phyloP scores from a whole-genome alignment of 768 basidiomycete species.

The Candolleomyces efflorescens region DNA sequence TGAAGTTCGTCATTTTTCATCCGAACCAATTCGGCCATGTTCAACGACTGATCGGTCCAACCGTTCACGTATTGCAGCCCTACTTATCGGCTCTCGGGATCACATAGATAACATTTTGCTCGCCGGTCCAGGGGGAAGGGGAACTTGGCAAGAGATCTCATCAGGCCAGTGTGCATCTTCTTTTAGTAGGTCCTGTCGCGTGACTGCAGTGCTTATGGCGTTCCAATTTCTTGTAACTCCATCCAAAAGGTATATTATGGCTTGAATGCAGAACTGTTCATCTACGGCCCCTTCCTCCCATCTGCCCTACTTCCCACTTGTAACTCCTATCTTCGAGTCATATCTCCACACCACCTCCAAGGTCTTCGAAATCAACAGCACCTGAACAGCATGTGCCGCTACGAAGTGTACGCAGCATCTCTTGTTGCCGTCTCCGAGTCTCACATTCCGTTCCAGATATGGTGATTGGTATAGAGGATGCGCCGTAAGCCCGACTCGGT shows the following conservation, averaged over 20 bases:
- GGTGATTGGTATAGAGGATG: constrained; percentile 44
- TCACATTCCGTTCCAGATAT: constrained; percentile 21
- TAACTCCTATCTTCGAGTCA: too few relatives aligned
- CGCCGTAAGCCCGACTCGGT: constrained; percentile 24
- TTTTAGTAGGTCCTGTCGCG: constrained; percentile 1
- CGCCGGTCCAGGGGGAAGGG: constrained; percentile 3
- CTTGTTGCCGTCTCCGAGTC: constrained; percentile 7
- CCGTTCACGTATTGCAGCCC: neutral
- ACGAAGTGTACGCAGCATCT: constrained; percentile 45
- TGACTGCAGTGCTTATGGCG: constrained; percentile 8
- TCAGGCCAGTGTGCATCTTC: neutral
- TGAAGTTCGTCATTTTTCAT: neutral
- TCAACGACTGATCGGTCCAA: neutral
- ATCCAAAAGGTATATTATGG: constrained; percentile 18
- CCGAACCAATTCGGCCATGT: neutral
- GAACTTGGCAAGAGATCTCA: too few relatives aligned
- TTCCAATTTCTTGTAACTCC: constrained; percentile 5
- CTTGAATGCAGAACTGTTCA: constrained; percentile 8
- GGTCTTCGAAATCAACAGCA: too few relatives aligned
- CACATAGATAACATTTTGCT: constrained; percentile 6
- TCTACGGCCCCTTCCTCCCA: constrained; percentile 10
- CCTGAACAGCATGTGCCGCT: constrained; percentile 42
- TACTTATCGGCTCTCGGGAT: constrained; percentile 3
- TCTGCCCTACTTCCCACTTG: too few relatives aligned
- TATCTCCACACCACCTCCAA: too few relatives aligned